Percentiles rank a stretch among this genome's conserved stretches.
Evolutionary conservation across 2,329 filamentous ascomycete genomes (phyloP).

Genomic region (Coleophoma cylindrospora): DNA sequence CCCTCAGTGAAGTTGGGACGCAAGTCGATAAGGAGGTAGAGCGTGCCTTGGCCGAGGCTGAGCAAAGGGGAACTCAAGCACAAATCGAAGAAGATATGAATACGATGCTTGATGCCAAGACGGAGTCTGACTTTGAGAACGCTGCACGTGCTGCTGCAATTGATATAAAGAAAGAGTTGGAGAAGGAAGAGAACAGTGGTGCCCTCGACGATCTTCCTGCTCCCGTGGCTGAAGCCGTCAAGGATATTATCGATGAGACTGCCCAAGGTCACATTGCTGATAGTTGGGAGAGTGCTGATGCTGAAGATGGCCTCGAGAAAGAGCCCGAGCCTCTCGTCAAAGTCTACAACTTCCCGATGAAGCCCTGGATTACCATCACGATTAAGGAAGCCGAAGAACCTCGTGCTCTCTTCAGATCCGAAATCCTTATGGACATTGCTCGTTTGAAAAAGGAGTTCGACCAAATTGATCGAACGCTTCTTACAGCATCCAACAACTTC

Average conservation of each 20-base stretch:
- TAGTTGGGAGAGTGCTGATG: constrained; percentile 85
- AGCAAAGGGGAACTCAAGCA: constrained; percentile 40
- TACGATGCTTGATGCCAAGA: constrained; percentile 43
- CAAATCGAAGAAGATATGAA: constrained; percentile 44
- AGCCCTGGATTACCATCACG: constrained; percentile 87
- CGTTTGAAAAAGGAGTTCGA: constrained; percentile 97
- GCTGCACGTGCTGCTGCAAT: constrained; percentile 40
- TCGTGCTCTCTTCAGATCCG: constrained; percentile 65
- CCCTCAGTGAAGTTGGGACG: constrained; percentile 60
- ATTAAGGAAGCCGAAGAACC: constrained; percentile 55
- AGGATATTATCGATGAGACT: constrained; percentile 52
- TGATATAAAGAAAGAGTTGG: constrained; percentile 47
- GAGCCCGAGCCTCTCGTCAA: constrained; percentile 62
- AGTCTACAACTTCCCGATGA: constrained; percentile 95
- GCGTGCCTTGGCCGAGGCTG: constrained; percentile 53
- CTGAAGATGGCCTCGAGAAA: constrained; percentile 61
- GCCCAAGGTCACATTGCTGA: constrained; percentile 61
- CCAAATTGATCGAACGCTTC: constrained; percentile 90
- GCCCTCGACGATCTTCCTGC: constrained; percentile 50
- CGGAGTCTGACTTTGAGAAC: constrained; percentile 48
- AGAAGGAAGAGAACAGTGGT: constrained; percentile 46
- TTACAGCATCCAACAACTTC: constrained; percentile 82
- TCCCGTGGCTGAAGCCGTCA: constrained; percentile 48
- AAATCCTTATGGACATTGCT: constrained; percentile 86
- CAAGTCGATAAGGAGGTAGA: constrained; percentile 56